Evolutionary conservation across 768 basidiomycete species (phyloP), one percentile per base, ranked within the genome.

Genomic region (Hypholoma fasciculare): DNA sequence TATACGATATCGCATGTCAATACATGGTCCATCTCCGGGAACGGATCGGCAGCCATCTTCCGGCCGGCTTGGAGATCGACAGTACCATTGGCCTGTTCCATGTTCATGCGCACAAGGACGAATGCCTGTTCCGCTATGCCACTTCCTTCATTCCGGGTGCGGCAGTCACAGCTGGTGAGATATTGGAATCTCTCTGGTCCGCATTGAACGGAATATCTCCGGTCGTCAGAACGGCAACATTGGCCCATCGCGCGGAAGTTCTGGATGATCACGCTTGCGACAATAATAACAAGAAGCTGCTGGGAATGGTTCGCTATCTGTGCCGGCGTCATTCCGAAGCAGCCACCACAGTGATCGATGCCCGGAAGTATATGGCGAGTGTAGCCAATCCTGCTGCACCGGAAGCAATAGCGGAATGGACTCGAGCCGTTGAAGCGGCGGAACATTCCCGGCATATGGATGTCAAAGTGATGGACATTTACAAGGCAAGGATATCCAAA

Each of bases 261-360:
- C 44, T 70, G 4, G 65, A 70, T 52, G 64, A 70, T 58, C 66
- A 70, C 46, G 67, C 67, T 39, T 56, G 47, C 48, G 65, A 69
- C 51, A 63, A 61, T 3, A 70, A 71, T 53, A 63, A 63, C 34
- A 70, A 65, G 47, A 69, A 70, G 47, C 23, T 62, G 34, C 23
- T 65, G 1, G 47, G 39, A 0, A 70, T 69, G 14, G 40, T 43
- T 42, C 30, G 39, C 3, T 48, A 54, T 50, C 19, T 61, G 49
- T 14, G 56, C 26, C 37, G 42, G 3, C 23, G 38, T 2, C 19
- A 58, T 27, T 11, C 11, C 3, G 23, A 60, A 23, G 23, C 46
- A 4, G 2, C 12, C 19, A 5, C 12, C 8, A 17, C 19, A 5
- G 8, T 17, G 4, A 4, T 23, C 16, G 5, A 47, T 16, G 14